phyloP scores from a whole-genome alignment of 2,329 filamentous ascomycete genomes.

The Fusarium circinatum region DNA sequence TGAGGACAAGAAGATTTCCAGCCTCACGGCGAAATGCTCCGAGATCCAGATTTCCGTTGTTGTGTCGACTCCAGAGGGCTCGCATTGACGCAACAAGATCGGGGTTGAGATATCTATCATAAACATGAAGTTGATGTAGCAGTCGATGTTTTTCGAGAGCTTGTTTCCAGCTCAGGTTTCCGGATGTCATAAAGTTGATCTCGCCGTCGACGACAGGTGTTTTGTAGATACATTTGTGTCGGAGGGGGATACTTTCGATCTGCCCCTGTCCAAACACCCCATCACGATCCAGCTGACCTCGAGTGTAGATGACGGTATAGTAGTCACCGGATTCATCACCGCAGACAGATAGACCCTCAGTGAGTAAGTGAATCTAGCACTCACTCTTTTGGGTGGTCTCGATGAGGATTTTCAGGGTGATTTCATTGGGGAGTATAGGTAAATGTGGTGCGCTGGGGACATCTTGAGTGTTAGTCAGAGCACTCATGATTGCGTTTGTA shows the following conservation, averaged over 20 bases:
- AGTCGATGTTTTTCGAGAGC: background rate
- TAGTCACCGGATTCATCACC: background rate
- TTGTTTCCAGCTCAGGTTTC: background rate
- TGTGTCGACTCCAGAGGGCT: background rate
- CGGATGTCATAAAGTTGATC: background rate
- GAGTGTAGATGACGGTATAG: conserved; percentile 20
- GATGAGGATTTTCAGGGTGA: conserved; percentile 6
- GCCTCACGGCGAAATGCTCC: background rate
- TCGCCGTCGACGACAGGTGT: background rate
- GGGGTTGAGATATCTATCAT: background rate
- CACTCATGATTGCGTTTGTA: background rate
- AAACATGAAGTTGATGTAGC: conserved; percentile 4
- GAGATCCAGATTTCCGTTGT: background rate
- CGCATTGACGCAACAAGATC: background rate
- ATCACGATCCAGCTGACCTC: background rate
- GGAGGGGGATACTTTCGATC: background rate
- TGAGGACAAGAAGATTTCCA: background rate
- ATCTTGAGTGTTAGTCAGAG: background rate
- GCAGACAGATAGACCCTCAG: background rate
- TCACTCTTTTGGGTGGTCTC: background rate
- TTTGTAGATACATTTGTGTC: conserved; percentile 12
- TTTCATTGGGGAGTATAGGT: background rate
- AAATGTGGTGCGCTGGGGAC: background rate
- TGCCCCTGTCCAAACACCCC: background rate
- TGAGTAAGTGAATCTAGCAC: conserved; percentile 9